Base-by-base conservation (phyloP, 108 stramenopile genomes). In the Schizochytrium sp. region DNA sequence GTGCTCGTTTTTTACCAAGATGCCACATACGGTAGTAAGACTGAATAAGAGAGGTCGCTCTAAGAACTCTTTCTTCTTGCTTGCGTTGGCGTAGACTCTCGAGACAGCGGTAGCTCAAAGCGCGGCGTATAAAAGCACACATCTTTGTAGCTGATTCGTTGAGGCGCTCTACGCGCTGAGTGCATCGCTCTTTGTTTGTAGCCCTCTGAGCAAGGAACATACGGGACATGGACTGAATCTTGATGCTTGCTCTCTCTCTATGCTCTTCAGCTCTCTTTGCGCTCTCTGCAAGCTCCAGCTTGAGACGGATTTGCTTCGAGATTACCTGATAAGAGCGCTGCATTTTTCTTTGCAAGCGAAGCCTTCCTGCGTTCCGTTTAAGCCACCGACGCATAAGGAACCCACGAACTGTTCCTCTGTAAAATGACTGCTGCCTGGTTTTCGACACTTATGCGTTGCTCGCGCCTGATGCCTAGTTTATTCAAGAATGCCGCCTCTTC, bases 241-340 rank as follows among this genome's bases (percentile, higher is more conserved):
- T 55, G 47, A 83, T 83, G 53, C 76, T 83, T 40, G 76, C 19
- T 13, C 76, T 47, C 76, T 83, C 76, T 46, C 76, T 17, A 53
- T 55, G 40, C 50, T 83, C 76, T 53, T 83, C 76, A 40, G 76
- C 53, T 17, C 76, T 47, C 76, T 83, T 83, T 10, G 76, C 76
- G 55, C n/a, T 83, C 47, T 83, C 76, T 83, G 76, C 76, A 42
- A 83, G 53, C 76, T 83, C 76, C 45, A 83, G 53, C 28, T 83
- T 83, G 17, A 83, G 47, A 5, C 76, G 47, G 50, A 83, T 55
- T 2, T 83, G 76, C 5, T 53, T 17, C 76, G 76, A 46, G 53
- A 83, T 83, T n/a, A 83, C 53, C 76, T 83, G 47, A 40, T 83
- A 83, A 47, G 47, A 55, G 15, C 76, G 47, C 76, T 83, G 49